Base-by-base conservation (phyloP, 768 basidiomycete genomes). In the Nidularia sp. region DNA sequence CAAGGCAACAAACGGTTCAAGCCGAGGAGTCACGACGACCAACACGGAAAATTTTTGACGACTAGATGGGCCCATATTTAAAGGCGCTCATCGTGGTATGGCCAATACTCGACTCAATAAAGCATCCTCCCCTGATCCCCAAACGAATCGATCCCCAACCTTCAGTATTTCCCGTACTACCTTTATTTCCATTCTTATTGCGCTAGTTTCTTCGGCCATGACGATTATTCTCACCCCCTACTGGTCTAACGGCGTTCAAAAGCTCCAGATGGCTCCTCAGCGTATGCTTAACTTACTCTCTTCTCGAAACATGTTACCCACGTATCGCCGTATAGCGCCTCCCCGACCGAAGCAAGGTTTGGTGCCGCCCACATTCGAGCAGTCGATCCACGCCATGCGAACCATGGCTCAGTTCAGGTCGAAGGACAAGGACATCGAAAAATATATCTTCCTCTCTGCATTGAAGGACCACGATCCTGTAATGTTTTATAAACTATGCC, bases 391-490 rank as follows among this genome's bases (percentile, higher is more conserved):
- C 59, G 64, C 70, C 34, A 52, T 73, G 18, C 85, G 90, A 48
- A 82, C 81, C 61, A 67, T 90, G 52, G 67, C 66, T n/a, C 90
- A 92, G 66, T 69, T 92, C 6, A 84, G 84, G 47, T 85, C 86
- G 13, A 91, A 91, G 67, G 79, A 83, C 64, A 82, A 80, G 65
- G 63, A 69, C 52, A 81, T 94, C 41, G 90, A 93, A 63, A 89
- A 91, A 71, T 87, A 96, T 70, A 89, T 92, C 62, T 94, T 85
- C 64, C 81, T 96, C 31, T 80, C 84, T 6, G 79, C 80, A 51
- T 75, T 95, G 53, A 88, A 92, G 64, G 72, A 84, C 56, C 74
- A 84, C 47, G 85, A 95, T 63, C 79, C 81, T 10, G 66, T 76
- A 45, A 79, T 88, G 66, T 97, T 94, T 70, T 96, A 91, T 71